Evolutionary conservation across 1,139 yeast genomes (phyloP), one percentile per base, ranked within the genome.

Genomic region (Magnusiomyces tetraspermus): DNA sequence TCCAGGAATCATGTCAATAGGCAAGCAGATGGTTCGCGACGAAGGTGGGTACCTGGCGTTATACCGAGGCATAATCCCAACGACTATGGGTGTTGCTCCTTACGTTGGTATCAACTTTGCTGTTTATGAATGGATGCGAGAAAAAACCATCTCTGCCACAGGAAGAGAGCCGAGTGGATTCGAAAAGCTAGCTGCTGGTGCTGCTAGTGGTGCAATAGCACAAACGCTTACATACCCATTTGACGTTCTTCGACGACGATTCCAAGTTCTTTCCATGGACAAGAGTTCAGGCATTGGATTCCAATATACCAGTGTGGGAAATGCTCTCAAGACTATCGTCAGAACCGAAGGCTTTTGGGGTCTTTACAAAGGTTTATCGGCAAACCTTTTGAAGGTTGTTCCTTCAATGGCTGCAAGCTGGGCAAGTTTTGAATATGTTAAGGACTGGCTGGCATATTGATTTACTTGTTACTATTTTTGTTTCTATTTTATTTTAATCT

Each of bases 371-470:
- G 97, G 97, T 0, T 76, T 90, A 63, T 77, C 85, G 2, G 96
- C 97, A 1, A 90, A 90, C 64, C 74, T 90, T 65, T 83, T 88
- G 71, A 90, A 90, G 67, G 94, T 90, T 2, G 86, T 88, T 41
- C 97, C 97, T 0, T 83, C 94, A 8, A 90, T 90, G 92, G 97
- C 97, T 1, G 89, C 90, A 22, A 85, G 90, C 57, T 92, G 96
- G 96, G 73, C 86, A 55, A 80, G 86, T 57, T 90, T 85, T 68
- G 97, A 90, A 65, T 67, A 79, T 43, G 73, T 85, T 24, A 77
- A 76, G 62, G 82, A 69, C 40, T 58, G 61, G 33, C 48, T 70
- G 51, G 56, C 49, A 22, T 46, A 46, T 36, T 46, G 23, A 48
- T 19, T 23, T 36, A 5, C 6, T 13, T 30, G 6, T 11, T 22